Conservation (phyloP, 495 filamentous ascomycete genomes). For the Venustampulla echinocandica region DNA sequence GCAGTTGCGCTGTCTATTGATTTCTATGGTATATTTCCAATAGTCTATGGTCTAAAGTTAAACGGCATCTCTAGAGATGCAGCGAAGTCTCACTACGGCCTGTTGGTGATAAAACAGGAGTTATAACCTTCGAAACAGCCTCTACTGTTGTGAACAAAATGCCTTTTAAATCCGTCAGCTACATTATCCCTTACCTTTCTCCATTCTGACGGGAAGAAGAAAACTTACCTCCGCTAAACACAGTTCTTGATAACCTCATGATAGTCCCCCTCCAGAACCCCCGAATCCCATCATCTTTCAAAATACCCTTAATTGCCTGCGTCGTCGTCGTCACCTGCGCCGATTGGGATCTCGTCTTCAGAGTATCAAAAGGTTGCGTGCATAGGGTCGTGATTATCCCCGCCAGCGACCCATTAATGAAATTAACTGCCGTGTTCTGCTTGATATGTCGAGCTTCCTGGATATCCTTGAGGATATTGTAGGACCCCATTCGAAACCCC, state of each 20-base stretch:
- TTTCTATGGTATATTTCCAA: too few relatives aligned
- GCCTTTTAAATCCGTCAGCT: conserved; percentile 3
- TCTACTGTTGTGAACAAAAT: conserved; percentile 20
- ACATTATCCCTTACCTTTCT: neutral
- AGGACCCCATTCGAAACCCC: conserved; percentile 55
- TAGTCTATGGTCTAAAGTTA: too few relatives aligned
- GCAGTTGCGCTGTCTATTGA: too few relatives aligned
- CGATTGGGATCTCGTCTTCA: conserved; percentile 57
- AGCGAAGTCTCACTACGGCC: too few relatives aligned
- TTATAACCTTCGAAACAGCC: conserved; percentile 17
- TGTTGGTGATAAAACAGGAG: too few relatives aligned
- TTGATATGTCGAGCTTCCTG: conserved; percentile 33
- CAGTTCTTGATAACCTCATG: conserved; percentile 54
- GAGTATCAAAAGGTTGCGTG: conserved; percentile 60
- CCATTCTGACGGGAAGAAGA: neutral
- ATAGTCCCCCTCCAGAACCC: conserved; percentile 61
- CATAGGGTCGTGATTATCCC: conserved; percentile 51
- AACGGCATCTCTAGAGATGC: too few relatives aligned
- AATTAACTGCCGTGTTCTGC: conserved; percentile 36
- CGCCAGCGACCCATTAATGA: conserved; percentile 51
- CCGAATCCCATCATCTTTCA: conserved; percentile 45
- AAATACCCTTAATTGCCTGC: conserved; percentile 43
- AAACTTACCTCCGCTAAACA: conserved; percentile 48
- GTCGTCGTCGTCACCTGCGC: conserved; percentile 41
- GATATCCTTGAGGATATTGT: conserved; percentile 59